Evolutionary conservation across 169 alveolate genomes (phyloP).

Genomic region (Perkinsus chesapeaki): DNA sequence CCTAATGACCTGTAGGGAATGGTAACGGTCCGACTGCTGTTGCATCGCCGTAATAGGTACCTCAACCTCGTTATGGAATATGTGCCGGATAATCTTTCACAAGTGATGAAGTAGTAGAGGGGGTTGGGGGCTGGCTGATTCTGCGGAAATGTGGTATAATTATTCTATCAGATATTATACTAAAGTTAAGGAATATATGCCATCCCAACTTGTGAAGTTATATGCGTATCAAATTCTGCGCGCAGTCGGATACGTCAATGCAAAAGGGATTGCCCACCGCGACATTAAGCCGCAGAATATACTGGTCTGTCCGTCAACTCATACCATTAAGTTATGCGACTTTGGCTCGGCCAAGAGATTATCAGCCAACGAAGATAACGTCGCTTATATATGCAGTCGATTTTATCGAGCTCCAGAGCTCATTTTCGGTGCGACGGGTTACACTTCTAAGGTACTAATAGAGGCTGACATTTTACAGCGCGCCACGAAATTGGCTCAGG

Average conservation of each 20-base stretch:
- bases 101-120: slow-evolving; percentile 34
- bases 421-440: slow-evolving; percentile 86
- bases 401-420: slow-evolving; percentile 93
- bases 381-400: slow-evolving; percentile 11
- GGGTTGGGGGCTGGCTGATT: slow-evolving; percentile 28
- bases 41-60: slow-evolving; percentile 53
- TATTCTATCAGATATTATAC: slow-evolving; percentile 54
- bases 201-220: slow-evolving; percentile 71
- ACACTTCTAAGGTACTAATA: slow-evolving; percentile 38
- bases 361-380: slow-evolving; percentile 15
- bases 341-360: slow-evolving; percentile 92
- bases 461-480: slow-evolving; percentile 20
- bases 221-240: slow-evolving; percentile 84
- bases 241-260: slow-evolving; percentile 86
- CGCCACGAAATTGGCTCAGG: slow-evolving; percentile 31
- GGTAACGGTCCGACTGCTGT: slow-evolving; percentile 14
- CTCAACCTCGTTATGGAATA: slow-evolving; percentile 90
- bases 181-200: slow-evolving; percentile 71
- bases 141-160: neutral
- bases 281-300: slow-evolving; percentile 95
- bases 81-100: slow-evolving; percentile 86
- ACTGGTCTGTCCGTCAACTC: slow-evolving; percentile 61
- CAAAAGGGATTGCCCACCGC: slow-evolving; percentile 85
- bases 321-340: slow-evolving; percentile 83
- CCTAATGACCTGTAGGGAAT: slow-evolving; percentile 17